Conservation (phyloP, 441 rosid genomes). For the Melastoma candidum region DNA sequence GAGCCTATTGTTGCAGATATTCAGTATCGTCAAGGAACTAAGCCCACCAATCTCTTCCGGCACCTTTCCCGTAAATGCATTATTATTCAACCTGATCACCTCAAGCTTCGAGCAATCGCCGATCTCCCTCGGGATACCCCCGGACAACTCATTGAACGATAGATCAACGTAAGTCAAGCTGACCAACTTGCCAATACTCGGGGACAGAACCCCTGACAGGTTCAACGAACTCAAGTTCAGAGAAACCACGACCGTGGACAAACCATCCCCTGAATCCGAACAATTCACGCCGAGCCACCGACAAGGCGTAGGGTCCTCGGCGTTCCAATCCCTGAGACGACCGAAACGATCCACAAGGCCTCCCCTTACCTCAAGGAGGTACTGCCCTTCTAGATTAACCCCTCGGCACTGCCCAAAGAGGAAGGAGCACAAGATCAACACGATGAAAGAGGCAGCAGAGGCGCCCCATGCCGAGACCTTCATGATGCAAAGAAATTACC, state of each 20-base stretch:
- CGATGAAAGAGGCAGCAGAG: background rate
- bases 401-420: conserved; percentile 4
- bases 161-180: conserved; percentile 9
- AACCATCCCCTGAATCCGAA: background rate
- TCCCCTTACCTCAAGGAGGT: conserved; percentile 5
- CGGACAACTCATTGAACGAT: conserved; percentile 13
- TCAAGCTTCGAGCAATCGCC: conserved; percentile 8
- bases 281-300: conserved; percentile 16
- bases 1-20: conserved; percentile 16
- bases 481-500: background rate
- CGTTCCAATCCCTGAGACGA: conserved; percentile 11
- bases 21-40: conserved; percentile 5
- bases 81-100: conserved; percentile 10
- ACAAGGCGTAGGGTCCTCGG: conserved; percentile 12
- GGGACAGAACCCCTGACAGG: conserved; percentile 12
- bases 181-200: conserved; percentile 10
- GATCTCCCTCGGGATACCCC: conserved; percentile 6
- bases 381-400: conserved; percentile 4
- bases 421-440: background rate
- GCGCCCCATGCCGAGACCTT: background rate
- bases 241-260: conserved; percentile 6
- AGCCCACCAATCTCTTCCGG: conserved; percentile 4
- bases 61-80: conserved; percentile 7
- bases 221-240: conserved; percentile 10
- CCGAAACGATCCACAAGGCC: conserved; percentile 5